Evolutionary conservation across 2,329 filamentous ascomycete genomes (phyloP), one percentile per base, ranked within the genome.

Genomic region (Mycosphaerelloides madeirae): DNA sequence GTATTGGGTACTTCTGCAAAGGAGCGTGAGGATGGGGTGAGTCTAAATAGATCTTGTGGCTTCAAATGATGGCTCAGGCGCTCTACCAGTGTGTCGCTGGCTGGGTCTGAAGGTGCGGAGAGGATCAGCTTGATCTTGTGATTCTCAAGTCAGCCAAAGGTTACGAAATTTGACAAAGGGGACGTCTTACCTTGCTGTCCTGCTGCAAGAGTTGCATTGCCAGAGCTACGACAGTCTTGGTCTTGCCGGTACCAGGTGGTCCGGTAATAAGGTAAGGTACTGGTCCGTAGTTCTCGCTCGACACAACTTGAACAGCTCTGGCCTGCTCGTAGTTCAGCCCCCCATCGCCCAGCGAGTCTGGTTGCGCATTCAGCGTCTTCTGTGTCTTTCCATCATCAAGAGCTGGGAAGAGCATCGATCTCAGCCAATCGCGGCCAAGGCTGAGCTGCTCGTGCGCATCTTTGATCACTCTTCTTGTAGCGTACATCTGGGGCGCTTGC

Each of bases 181-280:
- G 13, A 6, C 5, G 5, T 12, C 31, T n/a, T 43, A 43, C 41
- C 33, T 43, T 35, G 6, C 31, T n/a, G 31, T n/a, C 6, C 7
- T 38, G 22, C 12, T 19, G 14, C 28, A 57, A 29, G 1, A 59
- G 38, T 39, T 60, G 58, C 22, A 69, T 52, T 8, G 70, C 66
- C 40, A 63, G 63, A 54, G 75, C 73, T 14, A 74, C 71, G 1
- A 75, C 52, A 2, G 72, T 75, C 46, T 74, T 75, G 7, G 73
- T 76, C 53, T 76, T 76, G 0, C 73, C 73, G 6, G 72, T 75
- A n/a, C 73, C 73, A 9, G 73, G 72, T 8, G 73, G 72, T 0
- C 73, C 73, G 6, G 66, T 68, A 14, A 76, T 70, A 8, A 75
- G 60, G 49, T 69, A 75, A 3, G 72, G 72, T 6, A 75, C 50